phyloP scores from a whole-genome alignment of 1,139 yeast genomes.

The Torulaspora globosa region DNA sequence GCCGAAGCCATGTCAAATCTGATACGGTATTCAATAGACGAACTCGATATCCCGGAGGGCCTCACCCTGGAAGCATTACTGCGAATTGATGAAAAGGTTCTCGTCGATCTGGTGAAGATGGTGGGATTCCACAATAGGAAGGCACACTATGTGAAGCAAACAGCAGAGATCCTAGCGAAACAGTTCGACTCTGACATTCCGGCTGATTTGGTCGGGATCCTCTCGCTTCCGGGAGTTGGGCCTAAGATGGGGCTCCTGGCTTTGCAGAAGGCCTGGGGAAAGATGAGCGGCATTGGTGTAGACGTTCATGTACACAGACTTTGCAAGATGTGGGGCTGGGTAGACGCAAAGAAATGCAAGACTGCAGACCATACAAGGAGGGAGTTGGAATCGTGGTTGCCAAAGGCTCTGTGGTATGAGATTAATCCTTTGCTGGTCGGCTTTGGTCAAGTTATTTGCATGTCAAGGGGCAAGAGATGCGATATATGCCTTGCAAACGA shows the following conservation, averaged over 20 bases:
- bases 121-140: constrained; percentile 88
- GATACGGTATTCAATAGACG: constrained; percentile 45
- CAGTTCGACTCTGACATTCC: constrained; percentile 66
- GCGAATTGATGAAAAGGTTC: constrained; percentile 49
- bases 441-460: constrained; percentile 86
- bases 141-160: constrained; percentile 61
- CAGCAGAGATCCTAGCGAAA: constrained; percentile 52
- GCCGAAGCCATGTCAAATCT: constrained; percentile 65
- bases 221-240: constrained; percentile 84
- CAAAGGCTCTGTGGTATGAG: constrained; percentile 69
- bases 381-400: constrained; percentile 71
- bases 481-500: constrained; percentile 52
- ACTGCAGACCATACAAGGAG: constrained; percentile 75
- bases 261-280: constrained; percentile 76
- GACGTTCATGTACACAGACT: constrained; percentile 88
- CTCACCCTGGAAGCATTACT: constrained; percentile 45
- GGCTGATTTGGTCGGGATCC: constrained; percentile 58
- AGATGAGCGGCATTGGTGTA: constrained; percentile 80
- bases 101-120: constrained; percentile 64
- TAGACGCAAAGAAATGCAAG: constrained; percentile 43
- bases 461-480: constrained; percentile 68
- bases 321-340: constrained; percentile 82
- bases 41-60: constrained; percentile 38
- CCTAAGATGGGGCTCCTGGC: constrained; percentile 90
- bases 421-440: constrained; percentile 87